Percentiles rank a stretch among this genome's conserved stretches.
Conservation (phyloP, 495 filamentous ascomycete species). For the Aspergillus heteromorphus region DNA sequence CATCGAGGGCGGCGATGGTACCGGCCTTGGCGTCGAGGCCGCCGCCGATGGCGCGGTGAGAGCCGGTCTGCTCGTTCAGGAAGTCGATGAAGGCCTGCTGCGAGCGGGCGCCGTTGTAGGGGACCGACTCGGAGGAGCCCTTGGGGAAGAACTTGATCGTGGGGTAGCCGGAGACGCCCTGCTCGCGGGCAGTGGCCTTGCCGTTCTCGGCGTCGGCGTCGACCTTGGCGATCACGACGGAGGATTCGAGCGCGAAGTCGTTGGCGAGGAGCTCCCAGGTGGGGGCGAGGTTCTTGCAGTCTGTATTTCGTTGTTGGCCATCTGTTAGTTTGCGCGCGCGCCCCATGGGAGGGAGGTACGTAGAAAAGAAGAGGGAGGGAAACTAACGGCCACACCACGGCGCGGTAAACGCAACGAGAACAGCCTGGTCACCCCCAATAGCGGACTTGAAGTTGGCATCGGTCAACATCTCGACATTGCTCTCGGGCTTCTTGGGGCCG, state of each 20-base stretch:
- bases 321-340: background rate
- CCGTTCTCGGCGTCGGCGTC: slow-evolving; percentile 84
- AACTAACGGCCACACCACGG: slow-evolving; percentile 95
- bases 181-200: slow-evolving; percentile 68
- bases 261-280: slow-evolving; percentile 82
- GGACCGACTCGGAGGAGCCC: slow-evolving; percentile 66
- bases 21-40: slow-evolving; percentile 75
- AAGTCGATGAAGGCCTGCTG: slow-evolving; percentile 74
- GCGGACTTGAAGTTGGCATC: slow-evolving; percentile 70
- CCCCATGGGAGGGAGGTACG: background rate
- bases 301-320: slow-evolving; percentile 36
- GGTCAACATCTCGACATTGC: slow-evolving; percentile 72
- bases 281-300: slow-evolving; percentile 94
- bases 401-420: slow-evolving; percentile 92
- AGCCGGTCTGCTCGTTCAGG: slow-evolving; percentile 86
- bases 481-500: slow-evolving; percentile 64
- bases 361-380: slow-evolving; percentile 2
- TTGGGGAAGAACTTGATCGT: slow-evolving; percentile 98
- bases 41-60: slow-evolving; percentile 78
- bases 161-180: slow-evolving; percentile 80
- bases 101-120: slow-evolving; percentile 72
- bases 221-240: slow-evolving; percentile 86
- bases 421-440: slow-evolving; percentile 82
- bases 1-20: slow-evolving; percentile 71
- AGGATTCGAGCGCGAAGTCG: slow-evolving; percentile 71